Base-by-base conservation (phyloP, 495 filamentous ascomycete species). In the Hypoxylon lenormandii region DNA sequence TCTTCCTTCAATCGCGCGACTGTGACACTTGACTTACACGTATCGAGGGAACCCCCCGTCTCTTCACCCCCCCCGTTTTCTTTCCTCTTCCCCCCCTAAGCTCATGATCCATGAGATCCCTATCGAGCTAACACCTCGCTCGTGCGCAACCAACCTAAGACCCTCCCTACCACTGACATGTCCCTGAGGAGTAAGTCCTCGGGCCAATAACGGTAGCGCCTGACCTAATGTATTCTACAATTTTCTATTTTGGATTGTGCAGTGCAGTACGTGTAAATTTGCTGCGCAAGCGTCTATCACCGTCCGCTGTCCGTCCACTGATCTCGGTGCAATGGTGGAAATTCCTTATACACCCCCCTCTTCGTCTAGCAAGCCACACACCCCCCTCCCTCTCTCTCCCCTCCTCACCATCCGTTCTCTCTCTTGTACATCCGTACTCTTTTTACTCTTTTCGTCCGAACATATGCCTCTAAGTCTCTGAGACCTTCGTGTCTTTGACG, bases 371-470 rank as follows among this genome's bases (percentile, higher is more conserved):
- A 64, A 64, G 49, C 54, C 26, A 66, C 68, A 57, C 68, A 4
- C 68, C 57, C 52, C 18, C 37, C 58, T 50, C 48, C 61, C 49
- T 33, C 57, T 51, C 37, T n/a, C 51, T 38, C n/a, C 51, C 50
- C 12, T 15, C 8, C 33, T 50, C 23, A 21, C 52, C 45, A 43
- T 43, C 52, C 42, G 12, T 50, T 22, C 28, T 22, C 37, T 22
- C 28, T 22, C 37, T 37, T 23, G 56, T 70, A 70, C 66, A 16
- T 19, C 8, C 23, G 53, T 55, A 64, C 60, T 57, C 47, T 43
- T 50, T 70, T 33, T 33, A 33, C 66, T 65, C 60, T 64, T 70
- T 70, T 70, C 66, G 66, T 70, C 66, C 60, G 66, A 70, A 70
- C 66, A 54, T 64, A 38, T 56, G 19, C 11, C 36, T 42, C 52